A percentile compares a stretch with the other conserved stretches of the same genome.
Conservation (phyloP, 441 rosid genomes). For the Aleurites moluccanus region DNA sequence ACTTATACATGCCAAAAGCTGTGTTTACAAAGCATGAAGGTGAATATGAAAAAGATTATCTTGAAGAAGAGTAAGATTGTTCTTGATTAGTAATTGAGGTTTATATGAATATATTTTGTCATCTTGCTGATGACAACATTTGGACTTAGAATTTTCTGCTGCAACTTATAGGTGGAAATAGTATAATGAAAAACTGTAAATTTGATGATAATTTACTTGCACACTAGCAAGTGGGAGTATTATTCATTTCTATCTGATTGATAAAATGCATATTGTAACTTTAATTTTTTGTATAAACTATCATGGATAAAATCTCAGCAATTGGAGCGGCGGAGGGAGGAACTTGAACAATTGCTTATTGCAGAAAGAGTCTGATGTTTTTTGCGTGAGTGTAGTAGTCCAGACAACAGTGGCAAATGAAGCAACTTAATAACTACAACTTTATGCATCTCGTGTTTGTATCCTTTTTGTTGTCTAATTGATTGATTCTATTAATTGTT, state of each 20-base stretch:
- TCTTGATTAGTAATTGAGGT: not conserved
- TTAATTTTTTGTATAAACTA: not conserved
- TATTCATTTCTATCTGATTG: not conserved
- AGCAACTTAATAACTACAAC: not conserved
- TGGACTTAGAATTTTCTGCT: not conserved
- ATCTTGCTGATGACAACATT: not conserved
- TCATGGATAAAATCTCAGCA: slow-evolving; percentile 41
- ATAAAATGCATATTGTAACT: not conserved
- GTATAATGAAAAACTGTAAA: not conserved
- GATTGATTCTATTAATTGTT: not conserved
- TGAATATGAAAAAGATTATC: not conserved
- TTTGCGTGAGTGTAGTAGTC: not conserved
- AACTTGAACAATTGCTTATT: slow-evolving; percentile 64
- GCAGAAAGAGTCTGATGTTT: slow-evolving; percentile 39
- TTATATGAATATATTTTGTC: not conserved
- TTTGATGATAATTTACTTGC: not conserved
- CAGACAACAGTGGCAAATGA: not conserved
- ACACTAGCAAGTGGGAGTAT: not conserved
- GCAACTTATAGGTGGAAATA: not conserved
- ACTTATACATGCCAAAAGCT: not conserved
- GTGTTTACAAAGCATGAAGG: not conserved
- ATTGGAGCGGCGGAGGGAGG: slow-evolving; percentile 58
- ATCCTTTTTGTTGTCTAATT: slow-evolving; percentile 4
- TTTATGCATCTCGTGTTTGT: slow-evolving; percentile 9
- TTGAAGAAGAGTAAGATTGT: not conserved